Evolutionary conservation across 1,139 yeast genomes (phyloP), one percentile per base, ranked within the genome.

Genomic region (Taiozyma sp.): DNA sequence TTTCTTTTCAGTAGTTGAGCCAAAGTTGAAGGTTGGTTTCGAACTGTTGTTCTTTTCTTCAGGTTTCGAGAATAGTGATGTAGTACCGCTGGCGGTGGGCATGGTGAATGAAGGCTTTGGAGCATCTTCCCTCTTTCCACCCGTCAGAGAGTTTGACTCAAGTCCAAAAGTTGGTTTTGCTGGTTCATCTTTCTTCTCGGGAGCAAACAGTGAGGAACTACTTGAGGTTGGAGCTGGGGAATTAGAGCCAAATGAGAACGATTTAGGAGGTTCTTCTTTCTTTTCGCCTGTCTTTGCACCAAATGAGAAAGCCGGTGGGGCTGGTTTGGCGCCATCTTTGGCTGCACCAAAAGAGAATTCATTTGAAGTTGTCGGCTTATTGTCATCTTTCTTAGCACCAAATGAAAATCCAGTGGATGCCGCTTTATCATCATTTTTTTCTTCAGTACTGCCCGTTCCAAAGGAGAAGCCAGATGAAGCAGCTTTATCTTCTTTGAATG

Each of bases 21-120:
- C 60, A 48, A 57, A 57, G 19, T 57, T 47, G 41, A 53, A 53
- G 5, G 54, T 45, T 5, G 59, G 50, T 43, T 47, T 44, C 12
- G 45, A 43, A 23, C 29, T 14, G n/a, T 45, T 34, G 16, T 32
- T 30, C 27, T 30, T n/a, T n/a, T 28, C 52, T 38, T 16, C 14
- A 5, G 41, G 36, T 32, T 32, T 32, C 9, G 36, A 32, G 36
- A 32, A 32, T 32, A 32, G 7, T 1, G 36, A 32, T 32, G 36
- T n/a, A 8, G 36, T 16, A 16, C 7, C 43, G 8, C 34, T 36
- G 29, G 46, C 28, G 32, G 36, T 14, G 23, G 43, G 39, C 14
- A 43, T 16, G 4, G 40, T 16, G 24, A 44, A 30, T 14, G 46
- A 40, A 23, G 43, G 43, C 13, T 24, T 40, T 13, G 43, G 30